Percentiles rank a stretch among this genome's conserved stretches.
These are phyloP conservation scores for Euptelea pleiosperma DNA, from an alignment of 164 flowering plant species.

Conservation along the genomic window DNA sequence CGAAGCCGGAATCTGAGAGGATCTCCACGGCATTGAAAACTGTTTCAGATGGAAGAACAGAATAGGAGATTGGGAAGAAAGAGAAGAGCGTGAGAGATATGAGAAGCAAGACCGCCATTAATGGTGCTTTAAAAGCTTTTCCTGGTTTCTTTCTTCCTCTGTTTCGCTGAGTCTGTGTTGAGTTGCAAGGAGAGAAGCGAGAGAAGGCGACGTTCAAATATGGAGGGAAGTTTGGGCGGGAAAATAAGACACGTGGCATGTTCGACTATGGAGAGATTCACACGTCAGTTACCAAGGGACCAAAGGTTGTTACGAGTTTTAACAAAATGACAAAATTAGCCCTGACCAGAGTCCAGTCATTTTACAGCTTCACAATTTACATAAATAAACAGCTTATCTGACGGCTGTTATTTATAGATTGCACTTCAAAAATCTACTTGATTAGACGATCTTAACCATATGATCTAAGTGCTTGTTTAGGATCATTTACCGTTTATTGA, in stretches of 20 bases:
- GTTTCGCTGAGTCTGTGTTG: background rate
- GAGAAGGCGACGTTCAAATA: background rate
- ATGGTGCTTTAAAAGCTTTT: constrained; percentile 8
- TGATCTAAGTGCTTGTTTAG: too few relatives aligned
- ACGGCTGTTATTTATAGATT: too few relatives aligned
- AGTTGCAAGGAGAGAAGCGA: background rate
- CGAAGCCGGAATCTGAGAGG: constrained; percentile 42
- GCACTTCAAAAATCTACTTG: too few relatives aligned
- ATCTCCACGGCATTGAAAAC: constrained; percentile 33
- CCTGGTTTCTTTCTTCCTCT: constrained; percentile 5
- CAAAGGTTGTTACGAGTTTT: too few relatives aligned
- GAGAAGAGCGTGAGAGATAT: constrained; percentile 12
- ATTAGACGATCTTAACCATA: too few relatives aligned
- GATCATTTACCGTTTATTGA: too few relatives aligned
- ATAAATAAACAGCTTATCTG: too few relatives aligned
- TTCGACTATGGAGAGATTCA: too few relatives aligned
- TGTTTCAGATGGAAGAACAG: constrained; percentile 15
- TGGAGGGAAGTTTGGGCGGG: background rate
- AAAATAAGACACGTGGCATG: constrained; percentile 2
- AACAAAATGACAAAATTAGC: too few relatives aligned
- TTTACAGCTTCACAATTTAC: too few relatives aligned
- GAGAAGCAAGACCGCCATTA: constrained; percentile 15
- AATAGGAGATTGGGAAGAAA: constrained; percentile 4
- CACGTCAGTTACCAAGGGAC: too few relatives aligned
- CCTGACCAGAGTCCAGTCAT: too few relatives aligned